phyloP scores from a whole-genome alignment of 2,329 filamentous ascomycete genomes.

The Huntiella savannae region DNA sequence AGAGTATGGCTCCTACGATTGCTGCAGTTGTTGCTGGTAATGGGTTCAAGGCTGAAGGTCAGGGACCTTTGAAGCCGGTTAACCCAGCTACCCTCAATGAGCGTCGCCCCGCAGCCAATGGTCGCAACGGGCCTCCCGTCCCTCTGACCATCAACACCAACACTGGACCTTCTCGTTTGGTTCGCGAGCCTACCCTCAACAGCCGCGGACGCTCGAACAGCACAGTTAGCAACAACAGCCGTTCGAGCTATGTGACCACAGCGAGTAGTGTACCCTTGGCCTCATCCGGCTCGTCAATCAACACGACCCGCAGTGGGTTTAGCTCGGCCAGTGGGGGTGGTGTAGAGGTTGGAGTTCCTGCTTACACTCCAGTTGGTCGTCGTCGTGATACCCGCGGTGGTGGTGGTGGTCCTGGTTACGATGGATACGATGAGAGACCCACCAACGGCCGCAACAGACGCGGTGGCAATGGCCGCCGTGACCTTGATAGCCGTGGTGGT shows the following conservation, averaged over 20 bases:
- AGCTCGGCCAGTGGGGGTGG: background rate
- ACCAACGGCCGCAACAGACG: background rate
- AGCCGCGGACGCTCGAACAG: conserved; percentile 7
- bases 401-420: background rate
- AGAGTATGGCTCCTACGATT: background rate
- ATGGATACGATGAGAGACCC: background rate
- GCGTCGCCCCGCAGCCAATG: background rate
- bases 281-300: background rate
- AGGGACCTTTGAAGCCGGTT: background rate
- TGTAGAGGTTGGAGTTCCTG: background rate
- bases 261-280: background rate
- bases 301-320: background rate
- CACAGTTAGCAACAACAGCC: conserved; percentile 5
- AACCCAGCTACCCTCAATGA: conserved; percentile 2
- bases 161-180: background rate
- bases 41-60: too few species aligned
- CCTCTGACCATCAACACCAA: conserved; percentile 3
- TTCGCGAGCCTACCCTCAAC: background rate
- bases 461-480: background rate
- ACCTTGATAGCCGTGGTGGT: background rate
- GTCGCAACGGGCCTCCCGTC: background rate
- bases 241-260: conserved; percentile 1
- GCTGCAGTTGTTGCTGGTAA: background rate
- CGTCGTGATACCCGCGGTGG: background rate
- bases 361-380: background rate